Base-by-base conservation (phyloP, 129 eudicot species). In the Flaveria ramosissima region DNA sequence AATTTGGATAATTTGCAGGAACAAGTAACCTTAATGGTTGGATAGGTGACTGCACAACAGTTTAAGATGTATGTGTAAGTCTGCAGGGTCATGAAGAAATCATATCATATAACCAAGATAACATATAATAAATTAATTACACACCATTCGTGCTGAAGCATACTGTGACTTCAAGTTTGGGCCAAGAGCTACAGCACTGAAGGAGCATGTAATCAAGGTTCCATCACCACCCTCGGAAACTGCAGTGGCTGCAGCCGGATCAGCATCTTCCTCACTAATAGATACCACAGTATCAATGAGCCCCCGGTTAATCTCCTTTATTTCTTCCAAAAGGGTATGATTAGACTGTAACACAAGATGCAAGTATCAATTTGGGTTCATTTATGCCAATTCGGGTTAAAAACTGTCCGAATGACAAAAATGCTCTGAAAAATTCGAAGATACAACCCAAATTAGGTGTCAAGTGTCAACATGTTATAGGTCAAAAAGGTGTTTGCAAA, bases 141-240 rank as follows among this genome's bases (percentile, higher is more conserved):
- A 79, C 78, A 93, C 98, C 97, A 89, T 91, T 60, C 91, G 96
- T 3, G 96, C 92, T 3, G 96, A 91, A 84, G 92, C 82, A 86
- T 91, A 91, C 51, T 87, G 97, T 48, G 92, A 76, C 78, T 91
- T 91, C 75, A 88, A 81, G 82, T 80, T 89, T 69, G 97, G 96
- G 83, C 97, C 89, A 23, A 94, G 90, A 73, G 97, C 92, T 43
- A 94, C 89, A 50, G 96, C 96, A 82, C 82, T 80, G 75, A 82
- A 94, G 13, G 93, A 89, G 83, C 99, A 94, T 86, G 88, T 91
- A 68, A 94, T 86, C 26, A 91, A 83, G 23, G 88, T 91, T 71
- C 97, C 99, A 73, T 83, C 97, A 46, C 90, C 89, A 75, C 92
- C 96, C 71, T 84, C 90, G 24, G 88, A 75, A 59, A 86, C 91